Evolutionary conservation across 2,329 filamentous ascomycete genomes (phyloP), one percentile per base, ranked within the genome.

Genomic region (Aspergillus tanneri): DNA sequence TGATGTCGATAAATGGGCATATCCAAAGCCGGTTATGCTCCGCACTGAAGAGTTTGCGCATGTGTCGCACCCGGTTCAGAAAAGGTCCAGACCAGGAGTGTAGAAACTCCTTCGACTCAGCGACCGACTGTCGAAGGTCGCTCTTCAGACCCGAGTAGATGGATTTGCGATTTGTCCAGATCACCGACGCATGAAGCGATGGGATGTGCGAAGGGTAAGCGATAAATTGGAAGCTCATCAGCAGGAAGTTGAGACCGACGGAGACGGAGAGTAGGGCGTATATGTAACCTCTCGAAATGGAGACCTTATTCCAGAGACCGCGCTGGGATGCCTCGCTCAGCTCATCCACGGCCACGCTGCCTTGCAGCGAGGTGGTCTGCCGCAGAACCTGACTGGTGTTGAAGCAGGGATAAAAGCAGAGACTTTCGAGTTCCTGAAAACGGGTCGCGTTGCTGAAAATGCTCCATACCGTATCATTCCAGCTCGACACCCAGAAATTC

Each of bases 381-480:
- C 64, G 60, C 8, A 67, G 49, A 8, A 61, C 50, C 30, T 67
- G 64, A 2, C 39, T 59, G 2, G 60, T 52, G 24, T 64, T 64
- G 46, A 67, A 66, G 34, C 64, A 67, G 3, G 65, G 63, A n/a
- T 67, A 63, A 40, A 54, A 66, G 48, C 65, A 67, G 7, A 63
- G 52, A n/a, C 62, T 56, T 10, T 56, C 55, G 0, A 66, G 37
- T 4, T 58, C 49, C 3, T 47, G 42, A 49, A 56, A 62, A 7
- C 23, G 38, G 2, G 55, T 50, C 3, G 30, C 30, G 22, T 65
- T 62, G 0, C 52, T 55, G 35, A 67, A 67, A 7, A 57, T 58
- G 2, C 18, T 19, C 63, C 62, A 67, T 2, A 67, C 54, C 43
- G 58, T 67, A 2, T 27, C 42, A 32, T 67, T 67, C 65, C 64